These are phyloP conservation scores for Botrytis porri DNA, from an alignment of 2,329 filamentous ascomycete genomes.

Conservation along the genomic window DNA sequence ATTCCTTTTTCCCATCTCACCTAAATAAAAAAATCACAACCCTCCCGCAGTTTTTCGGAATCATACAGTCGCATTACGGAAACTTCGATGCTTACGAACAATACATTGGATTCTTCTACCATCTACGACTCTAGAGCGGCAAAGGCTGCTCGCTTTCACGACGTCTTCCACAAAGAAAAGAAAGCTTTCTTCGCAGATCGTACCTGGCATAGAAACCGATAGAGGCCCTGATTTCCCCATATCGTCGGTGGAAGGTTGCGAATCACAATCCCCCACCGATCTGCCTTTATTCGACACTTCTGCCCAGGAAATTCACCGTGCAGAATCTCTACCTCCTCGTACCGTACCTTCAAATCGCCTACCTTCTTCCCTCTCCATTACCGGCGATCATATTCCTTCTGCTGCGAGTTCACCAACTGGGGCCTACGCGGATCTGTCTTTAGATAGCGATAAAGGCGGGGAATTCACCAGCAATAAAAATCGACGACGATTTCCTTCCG, in stretches of 20 bases:
- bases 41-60: slow-evolving; percentile 12
- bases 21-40: not conserved
- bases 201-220: slow-evolving; percentile 27
- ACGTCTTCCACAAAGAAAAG: slow-evolving; percentile 74
- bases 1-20: not conserved
- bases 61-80: slow-evolving; percentile 21
- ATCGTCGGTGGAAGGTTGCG: slow-evolving; percentile 39
- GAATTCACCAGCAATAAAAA: slow-evolving; percentile 30
- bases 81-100: slow-evolving; percentile 23
- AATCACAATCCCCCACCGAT: slow-evolving; percentile 46
- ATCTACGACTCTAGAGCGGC: slow-evolving; percentile 34
- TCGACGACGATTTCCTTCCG: slow-evolving; percentile 39
- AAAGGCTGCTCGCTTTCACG: slow-evolving; percentile 64
- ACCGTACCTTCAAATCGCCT: slow-evolving; percentile 47
- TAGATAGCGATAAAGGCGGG: slow-evolving; percentile 53
- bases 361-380: slow-evolving; percentile 42
- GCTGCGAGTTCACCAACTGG: slow-evolving; percentile 57
- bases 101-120: slow-evolving; percentile 24
- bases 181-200: slow-evolving; percentile 53
- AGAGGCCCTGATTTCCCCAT: slow-evolving; percentile 35
- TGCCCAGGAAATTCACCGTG: slow-evolving; percentile 22
- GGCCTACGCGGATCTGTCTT: slow-evolving; percentile 55
- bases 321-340: slow-evolving; percentile 46
- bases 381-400: slow-evolving; percentile 52
- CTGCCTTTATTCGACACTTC: slow-evolving; percentile 42